A percentile compares a stretch with the other conserved stretches of the same genome.
phyloP scores from a whole-genome alignment of 1,284 basidiomycete species.

The Ganoderma lingzhi region DNA sequence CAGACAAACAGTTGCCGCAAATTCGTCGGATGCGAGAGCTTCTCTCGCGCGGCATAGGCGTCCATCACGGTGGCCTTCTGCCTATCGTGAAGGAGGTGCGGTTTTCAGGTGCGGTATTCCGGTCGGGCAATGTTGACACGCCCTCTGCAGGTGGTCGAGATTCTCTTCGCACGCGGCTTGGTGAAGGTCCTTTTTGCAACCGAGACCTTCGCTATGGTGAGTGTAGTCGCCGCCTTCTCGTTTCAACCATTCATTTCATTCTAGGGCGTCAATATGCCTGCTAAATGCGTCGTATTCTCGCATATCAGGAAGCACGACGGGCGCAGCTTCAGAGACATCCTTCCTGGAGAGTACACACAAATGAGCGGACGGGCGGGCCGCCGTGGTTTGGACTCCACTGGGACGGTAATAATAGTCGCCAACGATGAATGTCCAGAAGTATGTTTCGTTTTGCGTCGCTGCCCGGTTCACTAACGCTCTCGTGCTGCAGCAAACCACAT shows the following conservation, averaged over 20 bases:
- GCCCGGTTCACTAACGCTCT: conserved; percentile 9
- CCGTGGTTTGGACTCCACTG: conserved; percentile 94
- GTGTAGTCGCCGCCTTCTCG: neutral
- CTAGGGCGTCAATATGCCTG: conserved; percentile 99
- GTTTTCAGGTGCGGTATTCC: neutral
- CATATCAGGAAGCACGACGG: conserved; percentile 97
- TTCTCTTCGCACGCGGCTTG: conserved; percentile 94
- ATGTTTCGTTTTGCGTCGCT: conserved; percentile 34
- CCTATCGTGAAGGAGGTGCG: conserved; percentile 96
- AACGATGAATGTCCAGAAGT: conserved; percentile 91
- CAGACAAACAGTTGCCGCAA: conserved; percentile 95
- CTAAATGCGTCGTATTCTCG: conserved; percentile 96
- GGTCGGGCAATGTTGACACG: neutral
- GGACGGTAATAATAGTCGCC: conserved; percentile 93
- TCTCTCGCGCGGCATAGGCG: conserved; percentile 92
- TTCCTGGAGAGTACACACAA: conserved; percentile 96
- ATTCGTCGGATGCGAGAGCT: conserved; percentile 93
- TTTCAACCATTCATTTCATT: conserved; percentile 13
- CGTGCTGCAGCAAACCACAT: conserved; percentile 66
- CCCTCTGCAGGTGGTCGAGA: conserved; percentile 85
- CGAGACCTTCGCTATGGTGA: conserved; percentile 98
- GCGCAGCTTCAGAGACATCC: conserved; percentile 87
- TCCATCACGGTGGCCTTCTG: conserved; percentile 96
- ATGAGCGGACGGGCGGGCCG: conserved; percentile 99
- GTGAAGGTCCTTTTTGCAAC: conserved; percentile 99